phyloP scores from a whole-genome alignment of 23 red algal species.

The Rhodosorus marinus region DNA sequence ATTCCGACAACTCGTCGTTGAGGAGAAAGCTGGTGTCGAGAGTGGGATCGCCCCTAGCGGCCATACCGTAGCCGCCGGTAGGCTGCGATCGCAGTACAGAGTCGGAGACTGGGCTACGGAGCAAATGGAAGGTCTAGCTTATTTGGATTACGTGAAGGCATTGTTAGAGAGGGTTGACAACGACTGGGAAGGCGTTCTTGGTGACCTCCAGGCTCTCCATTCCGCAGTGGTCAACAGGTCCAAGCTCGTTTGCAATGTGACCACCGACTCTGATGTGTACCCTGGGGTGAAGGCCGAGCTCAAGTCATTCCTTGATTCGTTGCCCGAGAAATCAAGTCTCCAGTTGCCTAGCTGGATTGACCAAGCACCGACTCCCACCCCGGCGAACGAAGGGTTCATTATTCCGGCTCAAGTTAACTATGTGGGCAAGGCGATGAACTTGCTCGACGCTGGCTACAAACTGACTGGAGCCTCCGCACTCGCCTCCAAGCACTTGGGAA shows the following conservation, averaged over 20 bases:
- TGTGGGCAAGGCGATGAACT: constrained; percentile 74
- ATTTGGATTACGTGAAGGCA: constrained; percentile 24
- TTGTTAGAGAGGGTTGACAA: constrained; percentile 42
- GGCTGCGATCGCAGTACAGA: constrained; percentile 62
- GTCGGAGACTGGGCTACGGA: constrained; percentile 40
- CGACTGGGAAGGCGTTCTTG: constrained; percentile 51
- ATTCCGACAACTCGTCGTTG: constrained; percentile 70
- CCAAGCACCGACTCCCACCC: not conserved
- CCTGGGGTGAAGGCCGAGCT: constrained; percentile 16
- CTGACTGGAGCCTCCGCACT: constrained; percentile 42
- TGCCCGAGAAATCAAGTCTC: constrained; percentile 20
- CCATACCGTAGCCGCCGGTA: constrained; percentile 33
- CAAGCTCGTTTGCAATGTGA: constrained; percentile 57
- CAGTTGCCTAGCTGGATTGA: constrained; percentile 10
- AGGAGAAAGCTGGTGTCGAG: constrained; percentile 71
- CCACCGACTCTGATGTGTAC: constrained; percentile 25
- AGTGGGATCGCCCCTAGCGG: constrained; percentile 43
- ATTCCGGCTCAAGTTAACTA: constrained; percentile 84
- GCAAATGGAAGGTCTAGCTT: constrained; percentile 71
- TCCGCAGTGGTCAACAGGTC: constrained; percentile 24
- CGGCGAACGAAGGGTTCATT: constrained; percentile 63
- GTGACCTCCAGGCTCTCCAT: constrained; percentile 28
- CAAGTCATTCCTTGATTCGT: constrained; percentile 24
- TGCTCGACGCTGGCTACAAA: constrained; percentile 57
- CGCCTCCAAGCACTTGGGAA: constrained; percentile 69